A percentile compares a stretch with the other conserved stretches of the same genome.
phyloP scores from a whole-genome alignment of 78 protist species.

The slime mould (Dictyostelium discoideum) region dicty_2.7 NC_007088.5:7631501-7632000 shows the following conservation, averaged over 20 bases:
- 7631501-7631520: conserved; percentile 48
- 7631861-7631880: background rate
- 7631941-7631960: background rate
- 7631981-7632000: background rate
- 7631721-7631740: conserved; percentile 2
- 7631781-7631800: conserved; percentile 8
- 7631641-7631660: background rate
- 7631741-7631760: background rate
- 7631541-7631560: conserved; percentile 47
- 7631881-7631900: background rate
- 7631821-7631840: background rate
- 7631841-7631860: too few species aligned
- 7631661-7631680: conserved; percentile 46
- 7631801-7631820: background rate
- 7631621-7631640: background rate
- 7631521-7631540: background rate
- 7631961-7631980: background rate
- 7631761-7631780: background rate
- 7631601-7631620: conserved; percentile 27
- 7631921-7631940: background rate
- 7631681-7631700: background rate
- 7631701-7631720: background rate
- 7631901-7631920: background rate
- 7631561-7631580: conserved; percentile 41
- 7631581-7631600: conserved; percentile 51